Conservation (phyloP, 345 rosid species). For the Eutrema heterophyllum region DNA sequence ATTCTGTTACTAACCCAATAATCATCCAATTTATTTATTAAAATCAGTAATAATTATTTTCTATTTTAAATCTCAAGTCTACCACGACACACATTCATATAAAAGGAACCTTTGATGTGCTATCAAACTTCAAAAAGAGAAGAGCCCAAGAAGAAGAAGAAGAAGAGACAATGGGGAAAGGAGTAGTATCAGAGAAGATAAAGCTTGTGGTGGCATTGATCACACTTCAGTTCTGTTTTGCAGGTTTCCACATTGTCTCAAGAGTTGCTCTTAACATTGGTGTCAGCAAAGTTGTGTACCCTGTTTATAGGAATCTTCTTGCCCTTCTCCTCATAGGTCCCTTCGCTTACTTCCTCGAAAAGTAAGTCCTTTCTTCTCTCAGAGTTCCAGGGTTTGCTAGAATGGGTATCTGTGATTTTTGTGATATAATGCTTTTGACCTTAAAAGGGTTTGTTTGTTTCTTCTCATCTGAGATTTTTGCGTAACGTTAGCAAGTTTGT, state of each 20-base stretch:
- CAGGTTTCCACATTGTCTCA: constrained; percentile 82
- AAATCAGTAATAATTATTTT: background rate
- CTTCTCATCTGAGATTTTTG: background rate
- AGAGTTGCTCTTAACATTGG: constrained; percentile 82
- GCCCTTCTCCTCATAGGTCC: constrained; percentile 60
- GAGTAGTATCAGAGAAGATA: constrained; percentile 44
- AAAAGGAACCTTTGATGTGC: constrained; percentile 17
- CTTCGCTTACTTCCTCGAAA: constrained; percentile 75
- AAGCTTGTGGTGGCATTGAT: constrained; percentile 63
- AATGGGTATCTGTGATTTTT: background rate
- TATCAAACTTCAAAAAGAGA: constrained; percentile 14
- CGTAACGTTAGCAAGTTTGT: background rate
- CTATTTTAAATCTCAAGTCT: constrained; percentile 7
- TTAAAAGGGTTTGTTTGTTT: background rate
- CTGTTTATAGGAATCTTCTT: constrained; percentile 80
- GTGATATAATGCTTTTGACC: background rate
- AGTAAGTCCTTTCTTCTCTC: constrained; percentile 37
- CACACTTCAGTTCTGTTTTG: constrained; percentile 64
- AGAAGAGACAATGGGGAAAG: constrained; percentile 37
- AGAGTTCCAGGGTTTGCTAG: background rate
- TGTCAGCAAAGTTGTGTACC: constrained; percentile 74
- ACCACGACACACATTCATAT: constrained; percentile 17
- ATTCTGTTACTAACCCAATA: constrained; percentile 13
- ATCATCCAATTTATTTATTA: constrained; percentile 4
- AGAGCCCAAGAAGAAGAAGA: constrained; percentile 5